phyloP scores from a whole-genome alignment of 768 basidiomycete species.

The Hericium alpestre region DNA sequence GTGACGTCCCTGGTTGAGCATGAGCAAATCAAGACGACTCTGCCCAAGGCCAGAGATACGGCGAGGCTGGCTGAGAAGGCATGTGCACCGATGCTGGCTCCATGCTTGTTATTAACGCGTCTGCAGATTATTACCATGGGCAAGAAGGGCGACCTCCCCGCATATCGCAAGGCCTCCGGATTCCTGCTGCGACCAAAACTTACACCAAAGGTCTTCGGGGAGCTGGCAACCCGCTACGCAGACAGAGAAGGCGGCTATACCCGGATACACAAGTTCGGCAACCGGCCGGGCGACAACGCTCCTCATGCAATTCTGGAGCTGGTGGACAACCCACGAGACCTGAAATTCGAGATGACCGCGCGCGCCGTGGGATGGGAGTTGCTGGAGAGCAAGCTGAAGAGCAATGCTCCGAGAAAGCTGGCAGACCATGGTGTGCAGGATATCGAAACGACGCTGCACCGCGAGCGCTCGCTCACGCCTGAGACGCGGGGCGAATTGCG shows the following conservation, averaged over 20 bases:
- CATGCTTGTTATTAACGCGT: not conserved
- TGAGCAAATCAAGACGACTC: slow-evolving; percentile 90
- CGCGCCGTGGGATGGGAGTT: slow-evolving; percentile 82
- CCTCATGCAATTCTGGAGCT: slow-evolving; percentile 86
- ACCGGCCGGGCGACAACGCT: slow-evolving; percentile 85
- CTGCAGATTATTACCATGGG: slow-evolving; percentile 81
- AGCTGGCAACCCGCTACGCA: slow-evolving; percentile 72
- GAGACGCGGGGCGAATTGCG: slow-evolving; percentile 38
- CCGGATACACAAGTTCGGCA: slow-evolving; percentile 85
- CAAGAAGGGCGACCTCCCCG: slow-evolving; percentile 66
- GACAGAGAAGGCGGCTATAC: slow-evolving; percentile 89
- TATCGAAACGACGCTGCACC: slow-evolving; percentile 34
- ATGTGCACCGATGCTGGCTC: not conserved
- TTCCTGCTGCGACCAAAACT: slow-evolving; percentile 68
- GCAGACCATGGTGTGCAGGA: slow-evolving; percentile 41
- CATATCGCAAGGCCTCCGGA: slow-evolving; percentile 62
- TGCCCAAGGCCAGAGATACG: slow-evolving; percentile 89
- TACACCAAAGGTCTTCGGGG: slow-evolving; percentile 74
- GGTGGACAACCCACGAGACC: slow-evolving; percentile 88
- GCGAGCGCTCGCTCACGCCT: slow-evolving; percentile 33
- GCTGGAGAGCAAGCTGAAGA: slow-evolving; percentile 42
- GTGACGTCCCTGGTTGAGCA: slow-evolving; percentile 92
- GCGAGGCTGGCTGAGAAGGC: slow-evolving; percentile 92
- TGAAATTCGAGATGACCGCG: slow-evolving; percentile 82
- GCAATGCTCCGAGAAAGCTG: slow-evolving; percentile 31